phyloP scores from a whole-genome alignment of 176 grass and related monocot species.

The Bolboschoenus planiculmis region DNA sequence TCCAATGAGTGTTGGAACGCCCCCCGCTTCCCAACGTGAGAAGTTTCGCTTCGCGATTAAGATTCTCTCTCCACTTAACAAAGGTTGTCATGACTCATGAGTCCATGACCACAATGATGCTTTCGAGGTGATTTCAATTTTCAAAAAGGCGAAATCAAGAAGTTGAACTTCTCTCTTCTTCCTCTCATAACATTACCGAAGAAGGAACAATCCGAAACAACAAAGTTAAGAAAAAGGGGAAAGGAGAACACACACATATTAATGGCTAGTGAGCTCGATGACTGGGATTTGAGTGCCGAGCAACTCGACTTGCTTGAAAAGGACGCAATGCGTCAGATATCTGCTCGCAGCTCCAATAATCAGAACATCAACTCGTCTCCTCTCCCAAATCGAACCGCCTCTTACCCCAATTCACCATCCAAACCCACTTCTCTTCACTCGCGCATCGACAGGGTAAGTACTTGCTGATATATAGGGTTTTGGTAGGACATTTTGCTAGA shows the following conservation, averaged over 20 bases:
- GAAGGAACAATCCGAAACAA: not conserved
- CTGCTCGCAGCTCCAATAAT: conserved; percentile 47
- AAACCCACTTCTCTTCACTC: conserved; percentile 39
- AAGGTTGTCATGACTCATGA: too few species aligned
- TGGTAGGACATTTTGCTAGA: not conserved
- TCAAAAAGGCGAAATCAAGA: not conserved
- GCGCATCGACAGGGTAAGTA: conserved; percentile 51
- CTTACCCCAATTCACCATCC: conserved; percentile 25
- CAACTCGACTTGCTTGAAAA: conserved; percentile 73
- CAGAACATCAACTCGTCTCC: conserved; percentile 46
- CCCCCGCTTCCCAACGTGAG: too few species aligned
- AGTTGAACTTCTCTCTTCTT: not conserved
- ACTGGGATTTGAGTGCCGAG: conserved; percentile 76
- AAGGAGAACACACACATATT: conserved; percentile 13
- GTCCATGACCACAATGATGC: too few species aligned
- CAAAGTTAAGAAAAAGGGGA: not conserved
- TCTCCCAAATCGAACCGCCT: conserved; percentile 28
- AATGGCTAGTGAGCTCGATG: conserved; percentile 37
- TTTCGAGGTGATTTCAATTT: not conserved
- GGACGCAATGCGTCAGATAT: conserved; percentile 69
- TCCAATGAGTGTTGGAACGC: too few species aligned
- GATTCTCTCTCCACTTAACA: not conserved
- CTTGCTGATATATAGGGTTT: not conserved
- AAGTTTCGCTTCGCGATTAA: not conserved
- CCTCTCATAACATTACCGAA: not conserved